Conservation (phyloP, 805 yeast species). For the Trichomonascus vanleenenianus region DNA sequence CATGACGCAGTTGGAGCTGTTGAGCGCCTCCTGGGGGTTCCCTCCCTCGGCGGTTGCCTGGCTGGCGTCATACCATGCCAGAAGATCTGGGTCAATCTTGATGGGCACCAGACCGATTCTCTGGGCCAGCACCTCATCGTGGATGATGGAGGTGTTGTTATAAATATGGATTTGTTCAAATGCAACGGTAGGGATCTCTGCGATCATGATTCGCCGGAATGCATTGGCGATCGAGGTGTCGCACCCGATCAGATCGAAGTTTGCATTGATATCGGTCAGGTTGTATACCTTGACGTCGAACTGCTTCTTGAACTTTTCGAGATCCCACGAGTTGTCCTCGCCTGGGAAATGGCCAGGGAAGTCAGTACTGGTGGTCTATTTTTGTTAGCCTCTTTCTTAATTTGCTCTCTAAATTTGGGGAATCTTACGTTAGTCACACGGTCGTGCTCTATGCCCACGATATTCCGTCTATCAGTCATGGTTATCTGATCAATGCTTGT, state of each 20-base stretch:
- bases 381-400: too few species aligned
- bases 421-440: conserved; percentile 81
- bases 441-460: conserved; percentile 82
- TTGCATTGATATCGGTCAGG: conserved; percentile 54
- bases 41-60: conserved; percentile 13
- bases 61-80: conserved; percentile 57
- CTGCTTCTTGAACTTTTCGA: conserved; percentile 65
- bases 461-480: conserved; percentile 31
- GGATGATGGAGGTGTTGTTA: conserved; percentile 94
- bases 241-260: conserved; percentile 77
- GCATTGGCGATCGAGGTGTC: conserved; percentile 96
- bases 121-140: conserved; percentile 94
- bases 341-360: conserved; percentile 77
- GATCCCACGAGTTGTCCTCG: conserved; percentile 70
- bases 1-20: conserved; percentile 85
- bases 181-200: conserved; percentile 95
- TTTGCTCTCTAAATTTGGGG: too few species aligned
- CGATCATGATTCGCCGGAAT: conserved; percentile 91
- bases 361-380: conserved; percentile 65
- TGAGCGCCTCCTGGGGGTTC: conserved; percentile 34
- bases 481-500: background rate
- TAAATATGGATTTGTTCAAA: conserved; percentile 85
- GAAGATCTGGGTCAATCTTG: conserved; percentile 80
- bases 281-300: conserved; percentile 58
- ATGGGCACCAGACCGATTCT: conserved; percentile 90